Percentiles rank a stretch among this genome's conserved stretches.
Conservation (phyloP, 768 basidiomycete species). For the Phanerochaete carnosa region DNA sequence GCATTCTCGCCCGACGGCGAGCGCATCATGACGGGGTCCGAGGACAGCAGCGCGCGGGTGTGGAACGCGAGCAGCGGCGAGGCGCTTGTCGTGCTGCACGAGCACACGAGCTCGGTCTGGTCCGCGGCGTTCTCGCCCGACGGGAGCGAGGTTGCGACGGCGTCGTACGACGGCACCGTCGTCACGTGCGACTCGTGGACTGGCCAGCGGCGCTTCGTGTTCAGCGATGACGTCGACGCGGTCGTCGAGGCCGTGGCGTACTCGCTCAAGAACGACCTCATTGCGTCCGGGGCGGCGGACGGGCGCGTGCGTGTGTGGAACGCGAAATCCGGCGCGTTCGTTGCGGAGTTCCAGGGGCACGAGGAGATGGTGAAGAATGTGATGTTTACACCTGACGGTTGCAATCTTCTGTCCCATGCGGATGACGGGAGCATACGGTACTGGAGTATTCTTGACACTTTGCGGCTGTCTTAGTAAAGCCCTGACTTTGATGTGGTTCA, state of each 20-base stretch:
- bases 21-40: slow-evolving; percentile 19
- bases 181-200: slow-evolving; percentile 14
- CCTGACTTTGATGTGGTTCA: too few relatives aligned
- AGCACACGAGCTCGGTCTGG: slow-evolving; percentile 24
- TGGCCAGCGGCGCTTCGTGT: slow-evolving; percentile 5
- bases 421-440: slow-evolving; percentile 29
- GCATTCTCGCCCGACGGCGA: slow-evolving; percentile 18
- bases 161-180: slow-evolving; percentile 31
- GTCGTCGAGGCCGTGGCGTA: slow-evolving; percentile 12
- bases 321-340: slow-evolving; percentile 6
- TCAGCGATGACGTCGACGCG: slow-evolving; percentile 5
- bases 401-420: slow-evolving; percentile 38
- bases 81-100: slow-evolving; percentile 3
- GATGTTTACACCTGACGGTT: slow-evolving; percentile 40
- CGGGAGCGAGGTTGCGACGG: slow-evolving; percentile 38
- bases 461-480: too few relatives aligned
- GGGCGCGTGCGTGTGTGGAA: slow-evolving; percentile 17
- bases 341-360: slow-evolving; percentile 19
- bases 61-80: slow-evolving; percentile 22
- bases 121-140: slow-evolving; percentile 43
- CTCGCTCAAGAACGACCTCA: slow-evolving; percentile 10
- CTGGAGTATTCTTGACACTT: slow-evolving; percentile 16
- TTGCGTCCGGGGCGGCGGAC: slow-evolving; percentile 21
- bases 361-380: slow-evolving; percentile 30
- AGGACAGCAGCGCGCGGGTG: slow-evolving; percentile 17